These are phyloP conservation scores for Fistulinella prunicolor DNA, from an alignment of 768 basidiomycete genomes.

Conservation along the genomic window DNA sequence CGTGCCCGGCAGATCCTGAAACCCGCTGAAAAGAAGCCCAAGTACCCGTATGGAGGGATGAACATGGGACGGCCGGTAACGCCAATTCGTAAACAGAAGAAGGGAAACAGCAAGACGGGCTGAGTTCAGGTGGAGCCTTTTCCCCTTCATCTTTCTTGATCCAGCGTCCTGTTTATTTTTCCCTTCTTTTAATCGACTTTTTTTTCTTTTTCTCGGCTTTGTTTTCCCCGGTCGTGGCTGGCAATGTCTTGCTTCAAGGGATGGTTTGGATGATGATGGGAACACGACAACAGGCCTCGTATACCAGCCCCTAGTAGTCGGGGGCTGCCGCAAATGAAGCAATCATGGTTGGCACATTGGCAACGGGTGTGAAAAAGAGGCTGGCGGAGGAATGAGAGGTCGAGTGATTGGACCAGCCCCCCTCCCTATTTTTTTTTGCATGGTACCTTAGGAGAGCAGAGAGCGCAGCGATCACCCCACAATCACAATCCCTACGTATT, in stretches of 20 bases:
- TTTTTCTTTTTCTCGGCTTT: conserved; percentile 16
- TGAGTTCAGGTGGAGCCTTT: conserved; percentile 28
- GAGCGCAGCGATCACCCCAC: conserved; percentile 12
- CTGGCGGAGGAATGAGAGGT: not conserved
- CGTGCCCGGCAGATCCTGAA: conserved; percentile 75
- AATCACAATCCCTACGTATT: conserved; percentile 28
- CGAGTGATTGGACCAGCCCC: no score
- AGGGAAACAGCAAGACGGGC: conserved; percentile 81
- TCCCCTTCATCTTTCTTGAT: conserved; percentile 25
- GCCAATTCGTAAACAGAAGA: conserved; percentile 96
- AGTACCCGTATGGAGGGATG: conserved; percentile 85
- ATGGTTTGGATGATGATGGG: conserved; percentile 17
- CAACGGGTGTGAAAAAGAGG: conserved; percentile 4
- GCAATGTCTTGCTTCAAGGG: conserved; percentile 29
- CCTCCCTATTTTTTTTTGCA: conserved; percentile 5
- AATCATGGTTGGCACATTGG: conserved; percentile 12
- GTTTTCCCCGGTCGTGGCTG: conserved; percentile 14
- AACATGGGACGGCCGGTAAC: conserved; percentile 88
- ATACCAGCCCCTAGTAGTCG: conserved; percentile 6
- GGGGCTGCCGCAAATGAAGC: conserved; percentile 11
- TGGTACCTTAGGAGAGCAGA: conserved; percentile 21
- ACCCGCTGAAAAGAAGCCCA: conserved; percentile 98
- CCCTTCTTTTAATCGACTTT: conserved; percentile 18
- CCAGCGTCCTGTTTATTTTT: conserved; percentile 30
- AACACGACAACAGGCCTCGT: conserved; percentile 14